Evolutionary conservation across 768 basidiomycete species (phyloP), one percentile per base, ranked within the genome.

Genomic region (Naganishia randhawae): DNA sequence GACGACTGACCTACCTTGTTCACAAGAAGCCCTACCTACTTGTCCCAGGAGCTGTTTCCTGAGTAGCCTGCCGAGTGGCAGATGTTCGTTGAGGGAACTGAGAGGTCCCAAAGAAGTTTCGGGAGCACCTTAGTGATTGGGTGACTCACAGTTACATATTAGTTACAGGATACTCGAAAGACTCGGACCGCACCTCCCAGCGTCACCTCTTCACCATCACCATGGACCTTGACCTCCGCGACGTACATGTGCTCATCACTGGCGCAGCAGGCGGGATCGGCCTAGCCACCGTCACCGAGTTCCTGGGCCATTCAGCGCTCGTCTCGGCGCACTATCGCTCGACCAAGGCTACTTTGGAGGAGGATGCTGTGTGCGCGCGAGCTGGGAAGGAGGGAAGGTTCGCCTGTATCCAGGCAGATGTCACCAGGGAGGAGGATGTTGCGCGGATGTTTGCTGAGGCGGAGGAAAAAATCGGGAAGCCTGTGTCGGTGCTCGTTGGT

Each of bases 241-340:
- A 78, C 65, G 85, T 87, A 9, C 88, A 89, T 76, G 87, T 88
- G 42, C 82, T 89, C 41, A 62, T 72, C 32, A 72, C 75, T 86
- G 89, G 89, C 55, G 88, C 88, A 1, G 88, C 86, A 71, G 88
- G 89, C 3, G 89, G 88, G 0, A 90, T 91, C 39, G 89, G 89
- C 10, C 81, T 88, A 0, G 86, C 85, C 72, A 88, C 86, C 3
- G 82, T 83, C 17, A 81, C 81, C 14, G 74, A 84, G 0, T 90
- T 86, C 74, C 82, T 86, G 35, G 82, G 88, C 86, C 67, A 74
- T 82, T 80, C 87, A 10, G 87, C 89, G 0, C 84, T 83, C 62
- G 88, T 90, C 11, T 86, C 87, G 0, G 88, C 88, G 0, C 87
- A 89, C 74, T 90, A 87, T 76, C 86, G 88, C 75, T 83, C 84